Evolutionary conservation across 768 basidiomycete genomes (phyloP).

Genomic region (Tulasnella calospora): DNA sequence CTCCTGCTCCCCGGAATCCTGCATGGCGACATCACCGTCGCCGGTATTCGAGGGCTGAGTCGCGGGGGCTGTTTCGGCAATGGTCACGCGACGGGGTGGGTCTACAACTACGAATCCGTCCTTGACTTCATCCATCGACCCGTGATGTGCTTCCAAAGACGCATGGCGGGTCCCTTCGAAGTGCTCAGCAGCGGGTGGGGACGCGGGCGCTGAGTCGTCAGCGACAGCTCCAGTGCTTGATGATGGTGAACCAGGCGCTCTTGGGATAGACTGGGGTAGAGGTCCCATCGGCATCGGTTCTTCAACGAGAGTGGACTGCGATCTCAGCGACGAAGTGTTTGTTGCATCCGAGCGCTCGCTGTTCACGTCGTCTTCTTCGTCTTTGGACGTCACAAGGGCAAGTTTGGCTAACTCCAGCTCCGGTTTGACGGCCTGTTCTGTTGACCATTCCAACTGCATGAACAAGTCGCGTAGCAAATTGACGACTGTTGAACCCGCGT

Average conservation of each 20-base stretch:
- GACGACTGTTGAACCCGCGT: slow-evolving; percentile 53
- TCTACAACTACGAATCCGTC: neutral
- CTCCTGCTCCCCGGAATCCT: neutral
- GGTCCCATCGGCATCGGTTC: slow-evolving; percentile 43
- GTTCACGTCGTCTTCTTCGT: slow-evolving; percentile 80
- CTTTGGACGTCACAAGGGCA: slow-evolving; percentile 82
- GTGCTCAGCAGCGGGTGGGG: neutral
- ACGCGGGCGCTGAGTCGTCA: neutral
- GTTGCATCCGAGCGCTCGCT: slow-evolving; percentile 21
- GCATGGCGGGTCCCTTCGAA: neutral
- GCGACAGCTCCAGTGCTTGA: neutral
- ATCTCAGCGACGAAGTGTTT: slow-evolving; percentile 35
- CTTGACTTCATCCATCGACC: neutral
- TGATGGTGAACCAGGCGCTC: neutral
- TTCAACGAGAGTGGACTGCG: slow-evolving; percentile 79
- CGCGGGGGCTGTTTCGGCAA: neutral
- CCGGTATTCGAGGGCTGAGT: neutral
- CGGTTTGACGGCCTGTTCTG: slow-evolving; percentile 68
- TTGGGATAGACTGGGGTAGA: neutral
- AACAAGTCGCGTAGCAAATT: slow-evolving; percentile 74
- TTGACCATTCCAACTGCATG: slow-evolving; percentile 63
- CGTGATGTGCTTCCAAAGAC: neutral
- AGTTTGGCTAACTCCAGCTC: slow-evolving; percentile 84
- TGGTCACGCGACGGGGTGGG: neutral
- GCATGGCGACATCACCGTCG: slow-evolving; percentile 13